Percentiles rank a stretch among this genome's conserved stretches.
These are phyloP conservation scores for Dendrostoma leiphaemia DNA, from an alignment of 2,329 filamentous ascomycete genomes.

Conservation along the genomic window DNA sequence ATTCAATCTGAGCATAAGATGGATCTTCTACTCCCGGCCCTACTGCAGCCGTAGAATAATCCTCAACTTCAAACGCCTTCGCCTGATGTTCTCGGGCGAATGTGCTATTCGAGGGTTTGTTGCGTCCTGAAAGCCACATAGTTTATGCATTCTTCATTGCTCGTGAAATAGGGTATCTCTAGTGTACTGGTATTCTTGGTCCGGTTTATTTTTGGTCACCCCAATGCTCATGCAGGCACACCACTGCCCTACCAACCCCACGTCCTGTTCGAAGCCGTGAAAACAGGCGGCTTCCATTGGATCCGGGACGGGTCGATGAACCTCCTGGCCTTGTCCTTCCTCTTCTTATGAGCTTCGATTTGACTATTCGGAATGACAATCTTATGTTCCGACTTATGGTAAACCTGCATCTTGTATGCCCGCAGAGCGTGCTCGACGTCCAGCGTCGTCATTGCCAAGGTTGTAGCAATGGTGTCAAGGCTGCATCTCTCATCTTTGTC, in stretches of 20 bases:
- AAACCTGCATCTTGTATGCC: slow-evolving; percentile 90
- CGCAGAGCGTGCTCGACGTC: slow-evolving; percentile 95
- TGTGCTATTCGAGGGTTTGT: too few species aligned
- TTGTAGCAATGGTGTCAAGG: slow-evolving; percentile 77
- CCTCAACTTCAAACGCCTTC: too few species aligned
- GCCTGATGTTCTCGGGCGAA: too few species aligned
- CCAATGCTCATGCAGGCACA: too few species aligned
- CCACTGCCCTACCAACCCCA: slow-evolving; percentile 84
- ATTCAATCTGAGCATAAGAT: too few species aligned
- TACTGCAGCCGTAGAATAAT: too few species aligned
- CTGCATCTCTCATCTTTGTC: slow-evolving; percentile 71
- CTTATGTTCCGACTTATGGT: slow-evolving; percentile 95
- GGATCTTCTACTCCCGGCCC: too few species aligned
- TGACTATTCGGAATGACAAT: slow-evolving; percentile 87
- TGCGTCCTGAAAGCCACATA: neutral
- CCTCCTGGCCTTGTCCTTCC: slow-evolving; percentile 75
- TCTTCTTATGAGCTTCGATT: slow-evolving; percentile 75
- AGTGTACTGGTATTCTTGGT: too few species aligned
- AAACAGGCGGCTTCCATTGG: slow-evolving; percentile 95
- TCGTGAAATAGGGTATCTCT: slow-evolving; percentile 17
- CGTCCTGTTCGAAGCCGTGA: slow-evolving; percentile 82
- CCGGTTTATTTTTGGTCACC: too few species aligned
- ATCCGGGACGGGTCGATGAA: slow-evolving; percentile 75
- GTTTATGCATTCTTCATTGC: neutral
- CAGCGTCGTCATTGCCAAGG: slow-evolving; percentile 92